A percentile compares a stretch with the other conserved stretches of the same genome.
Conservation (phyloP, 2,329 filamentous ascomycete species). For the Chalaropsis thielavioides region DNA sequence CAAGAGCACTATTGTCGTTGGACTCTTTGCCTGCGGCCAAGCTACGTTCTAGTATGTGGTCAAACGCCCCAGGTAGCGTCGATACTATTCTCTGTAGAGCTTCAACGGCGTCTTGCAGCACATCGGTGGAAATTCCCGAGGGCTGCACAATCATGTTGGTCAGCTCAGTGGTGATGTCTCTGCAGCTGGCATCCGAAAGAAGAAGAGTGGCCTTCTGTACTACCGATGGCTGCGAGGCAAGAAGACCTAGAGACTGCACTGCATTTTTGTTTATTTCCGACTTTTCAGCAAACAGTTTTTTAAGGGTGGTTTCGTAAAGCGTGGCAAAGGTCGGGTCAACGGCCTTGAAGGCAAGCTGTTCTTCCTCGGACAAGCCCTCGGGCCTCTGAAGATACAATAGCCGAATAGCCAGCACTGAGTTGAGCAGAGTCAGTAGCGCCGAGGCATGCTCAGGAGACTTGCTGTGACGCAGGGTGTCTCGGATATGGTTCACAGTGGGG, state of each 20-base stretch:
- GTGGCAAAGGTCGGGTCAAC: slow-evolving; percentile 28
- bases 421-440: slow-evolving; percentile 38
- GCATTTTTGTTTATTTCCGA: slow-evolving; percentile 31
- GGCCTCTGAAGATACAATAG: slow-evolving; percentile 26
- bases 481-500: slow-evolving; percentile 34
- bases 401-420: slow-evolving; percentile 36
- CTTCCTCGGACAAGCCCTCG: slow-evolving; percentile 25
- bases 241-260: slow-evolving; percentile 32
- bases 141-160: slow-evolving; percentile 22
- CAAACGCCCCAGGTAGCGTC: slow-evolving; percentile 27
- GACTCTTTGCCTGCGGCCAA: neutral
- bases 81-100: slow-evolving; percentile 29
- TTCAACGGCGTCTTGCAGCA: slow-evolving; percentile 30
- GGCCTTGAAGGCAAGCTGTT: slow-evolving; percentile 27
- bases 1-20: slow-evolving; percentile 22
- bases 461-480: slow-evolving; percentile 36
- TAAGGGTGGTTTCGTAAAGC: slow-evolving; percentile 25
- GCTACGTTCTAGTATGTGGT: slow-evolving; percentile 19
- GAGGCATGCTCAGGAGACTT: slow-evolving; percentile 36
- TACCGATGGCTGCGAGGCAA: slow-evolving; percentile 30
- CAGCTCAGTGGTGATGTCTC: slow-evolving; percentile 26
- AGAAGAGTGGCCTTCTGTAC: slow-evolving; percentile 22
- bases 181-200: slow-evolving; percentile 25
- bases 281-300: slow-evolving; percentile 25
- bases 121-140: slow-evolving; percentile 24